phyloP scores from a whole-genome alignment of 352 stramenopile genomes.

The Pythium apleroticum region DNA sequence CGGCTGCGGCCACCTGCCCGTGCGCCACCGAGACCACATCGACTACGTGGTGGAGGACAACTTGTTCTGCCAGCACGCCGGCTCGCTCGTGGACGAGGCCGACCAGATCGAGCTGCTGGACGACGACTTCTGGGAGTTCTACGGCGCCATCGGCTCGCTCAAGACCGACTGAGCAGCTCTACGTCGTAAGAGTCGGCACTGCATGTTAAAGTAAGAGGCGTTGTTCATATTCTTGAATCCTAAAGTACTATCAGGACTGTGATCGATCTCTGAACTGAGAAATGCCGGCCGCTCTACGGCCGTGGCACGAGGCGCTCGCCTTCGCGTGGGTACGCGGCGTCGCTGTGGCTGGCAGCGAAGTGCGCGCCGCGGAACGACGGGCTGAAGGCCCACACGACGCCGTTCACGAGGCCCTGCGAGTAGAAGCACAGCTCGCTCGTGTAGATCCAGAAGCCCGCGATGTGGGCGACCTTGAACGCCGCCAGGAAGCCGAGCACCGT shows the following conservation, averaged over 20 bases:
- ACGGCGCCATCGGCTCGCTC: conserved; percentile 64
- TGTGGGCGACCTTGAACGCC: conserved; percentile 17
- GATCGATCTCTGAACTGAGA: too few relatives aligned
- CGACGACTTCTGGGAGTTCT: conserved; percentile 86
- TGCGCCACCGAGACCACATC: conserved; percentile 79
- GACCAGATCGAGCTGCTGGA: conserved; percentile 68
- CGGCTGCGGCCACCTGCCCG: conserved; percentile 66
- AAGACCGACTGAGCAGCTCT: conserved; percentile 31
- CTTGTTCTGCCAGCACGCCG: conserved; percentile 68
- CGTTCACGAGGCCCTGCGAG: conserved; percentile 34
- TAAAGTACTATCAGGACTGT: neutral
- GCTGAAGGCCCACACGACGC: conserved; percentile 37
- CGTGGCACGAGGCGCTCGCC: conserved; percentile 20
- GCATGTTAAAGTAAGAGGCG: neutral
- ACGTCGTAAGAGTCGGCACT: too few relatives aligned
- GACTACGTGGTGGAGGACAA: conserved; percentile 85
- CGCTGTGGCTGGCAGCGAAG: conserved; percentile 10
- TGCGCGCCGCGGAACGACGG: conserved; percentile 22
- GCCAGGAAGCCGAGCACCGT: conserved; percentile 26
- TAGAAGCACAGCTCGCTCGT: conserved; percentile 39
- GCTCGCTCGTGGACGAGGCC: conserved; percentile 42
- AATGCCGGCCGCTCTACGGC: conserved; percentile 6
- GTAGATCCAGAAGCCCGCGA: conserved; percentile 29
- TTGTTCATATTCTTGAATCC: neutral
- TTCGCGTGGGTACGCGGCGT: conserved; percentile 15